Base-by-base conservation (phyloP, 2,329 filamentous ascomycete species). In the Beauveria sp. region DNA sequence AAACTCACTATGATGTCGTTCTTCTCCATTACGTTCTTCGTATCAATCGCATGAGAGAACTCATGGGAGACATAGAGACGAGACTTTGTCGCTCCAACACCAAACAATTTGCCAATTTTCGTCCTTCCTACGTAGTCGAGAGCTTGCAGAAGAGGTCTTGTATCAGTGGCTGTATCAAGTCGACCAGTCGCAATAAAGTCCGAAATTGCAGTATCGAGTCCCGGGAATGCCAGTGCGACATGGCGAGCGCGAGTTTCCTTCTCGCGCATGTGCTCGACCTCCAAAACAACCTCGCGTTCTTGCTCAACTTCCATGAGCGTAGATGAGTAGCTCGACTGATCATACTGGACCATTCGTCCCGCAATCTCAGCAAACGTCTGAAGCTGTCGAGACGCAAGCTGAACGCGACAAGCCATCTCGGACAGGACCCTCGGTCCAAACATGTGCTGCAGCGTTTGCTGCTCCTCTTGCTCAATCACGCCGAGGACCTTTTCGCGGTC, bases 261-360 rank as follows among this genome's bases (percentile, higher is more conserved):
- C 64, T 86, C 78, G 0, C 84, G 79, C 0, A 86, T 77, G 7
- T 77, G 72, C 61, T 88, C 83, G 0, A 86, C 77, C 64, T 87
- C 79, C 18, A 80, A 76, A 3, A 81, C 83, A 0, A 86, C 77
- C 63, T 88, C 84, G 18, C 84, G 73, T 64, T 87, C 83, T 62
- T 81, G 78, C 45, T 82, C 80, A 0, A 81, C 85, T 60, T 89
- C 86, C 53, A 87, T 78, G 0, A 89, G 70, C 0, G 82, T 80
- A 0, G 81, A 81, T 0, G 73, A 75, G 57, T 80, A 76, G 1
- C 4, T 51, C 3, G 28, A 18, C 3, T 52, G 22, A 4, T 54
- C 49, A 0, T 34, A 14, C 2, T 7, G 38, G 0, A 24, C 38
- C 57, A 59, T 59, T 9, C 24, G 18, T 1, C 8, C 24, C n/a